Base-by-base conservation (phyloP, 345 rosid genomes). In the Hypericum androsaemum region DNA sequence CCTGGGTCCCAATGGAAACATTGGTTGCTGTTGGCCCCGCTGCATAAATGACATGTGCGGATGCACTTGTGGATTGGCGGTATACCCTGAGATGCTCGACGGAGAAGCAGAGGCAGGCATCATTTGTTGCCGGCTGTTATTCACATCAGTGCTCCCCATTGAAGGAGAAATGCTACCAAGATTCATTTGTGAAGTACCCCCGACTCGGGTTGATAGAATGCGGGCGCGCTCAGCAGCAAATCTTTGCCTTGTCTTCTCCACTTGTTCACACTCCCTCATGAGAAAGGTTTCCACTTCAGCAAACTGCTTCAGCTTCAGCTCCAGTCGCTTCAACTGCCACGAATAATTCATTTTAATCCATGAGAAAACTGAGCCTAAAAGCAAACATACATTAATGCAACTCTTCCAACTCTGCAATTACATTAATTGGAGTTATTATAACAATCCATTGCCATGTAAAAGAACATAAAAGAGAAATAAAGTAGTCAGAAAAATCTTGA, bases 211-310 rank as follows among this genome's bases (percentile, higher is more conserved):
- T 36, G 94, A 78, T 39, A 75, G 52, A 56, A 84, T 59, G 16
- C 89, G 95, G 12, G 78, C 72, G 45, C 88, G 69, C 67, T 92
- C 98, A 2, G 86, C 71, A 12, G 83, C 79, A 66, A 75, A 73
- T 68, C 89, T 80, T 74, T 83, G 98, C 64, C 98, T 87, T 1
- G 86, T 54, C 77, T 83, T 88, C 71, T 92, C 96, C 51, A 87
- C 94, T 78, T 92, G 98, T 60, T 92, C 96, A 38, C 94, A 88
- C 71, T 92, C 98, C 72, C 86, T 83, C 95, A 88, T 84, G 60
- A 92, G 72, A 64, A 85, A 53, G 56, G 94, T 80, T 72, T 92
- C 98, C 3, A 92, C 81, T 63, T 92, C 98, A 13, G 98, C 94
- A 71, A 92, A 92, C 73, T 88, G 98, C 76, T 92, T 92, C 77